Evolutionary conservation across 2,329 filamentous ascomycete genomes (phyloP).

Genomic region (Colletotrichum magnum): DNA sequence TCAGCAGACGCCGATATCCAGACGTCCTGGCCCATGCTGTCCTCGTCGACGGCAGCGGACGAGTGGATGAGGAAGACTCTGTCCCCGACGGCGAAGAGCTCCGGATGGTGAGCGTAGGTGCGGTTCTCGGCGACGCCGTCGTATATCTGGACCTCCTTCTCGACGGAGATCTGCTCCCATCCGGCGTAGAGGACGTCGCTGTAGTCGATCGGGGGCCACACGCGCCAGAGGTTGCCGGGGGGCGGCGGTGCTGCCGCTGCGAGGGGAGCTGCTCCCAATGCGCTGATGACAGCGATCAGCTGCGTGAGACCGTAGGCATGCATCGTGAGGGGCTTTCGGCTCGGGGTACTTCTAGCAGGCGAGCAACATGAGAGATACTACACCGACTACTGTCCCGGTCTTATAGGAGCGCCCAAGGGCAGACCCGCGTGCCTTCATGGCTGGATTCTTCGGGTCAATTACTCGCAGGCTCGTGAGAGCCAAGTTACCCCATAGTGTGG

Average conservation of each 20-base stretch:
- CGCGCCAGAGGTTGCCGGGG: slow-evolving; percentile 41
- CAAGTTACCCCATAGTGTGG: neutral
- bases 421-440: neutral
- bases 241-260: slow-evolving; percentile 24
- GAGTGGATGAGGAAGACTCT: slow-evolving; percentile 44
- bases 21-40: slow-evolving; percentile 46
- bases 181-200: slow-evolving; percentile 44
- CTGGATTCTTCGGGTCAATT: neutral
- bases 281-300: neutral
- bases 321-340: too few species aligned
- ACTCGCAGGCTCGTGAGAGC: neutral
- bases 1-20: slow-evolving; percentile 44
- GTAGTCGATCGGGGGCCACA: slow-evolving; percentile 44
- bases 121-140: slow-evolving; percentile 43
- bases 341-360: neutral
- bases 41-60: slow-evolving; percentile 45
- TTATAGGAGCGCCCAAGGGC: neutral
- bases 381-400: neutral
- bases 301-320: too few species aligned
- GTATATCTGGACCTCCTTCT: slow-evolving; percentile 43
- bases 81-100: slow-evolving; percentile 41
- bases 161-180: slow-evolving; percentile 44
- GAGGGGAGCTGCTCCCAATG: neutral
- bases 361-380: neutral
- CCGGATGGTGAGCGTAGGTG: slow-evolving; percentile 46